Evolutionary conservation across 352 stramenopile genomes (phyloP).

Genomic region (Globisporangium ultimum): DNA sequence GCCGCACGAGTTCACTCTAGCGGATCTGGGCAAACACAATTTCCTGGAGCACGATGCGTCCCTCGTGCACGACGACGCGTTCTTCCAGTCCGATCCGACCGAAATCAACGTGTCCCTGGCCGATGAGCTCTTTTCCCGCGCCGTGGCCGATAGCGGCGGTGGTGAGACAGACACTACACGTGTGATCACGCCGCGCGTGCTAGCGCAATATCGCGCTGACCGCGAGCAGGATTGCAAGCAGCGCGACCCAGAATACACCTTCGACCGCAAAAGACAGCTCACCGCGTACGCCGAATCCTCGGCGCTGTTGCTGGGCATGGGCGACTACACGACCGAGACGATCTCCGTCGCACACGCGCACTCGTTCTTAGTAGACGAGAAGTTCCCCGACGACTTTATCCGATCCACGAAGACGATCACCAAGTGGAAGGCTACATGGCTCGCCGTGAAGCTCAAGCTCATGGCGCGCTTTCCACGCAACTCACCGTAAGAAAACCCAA

Average conservation of each 20-base stretch:
- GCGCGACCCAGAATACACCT: conserved; percentile 36
- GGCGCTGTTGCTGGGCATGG: conserved; percentile 41
- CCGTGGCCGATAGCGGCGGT: conserved; percentile 11
- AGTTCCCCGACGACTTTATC: conserved; percentile 41
- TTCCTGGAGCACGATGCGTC: conserved; percentile 72
- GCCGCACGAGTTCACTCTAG: conserved; percentile 38
- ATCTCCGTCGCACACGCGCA: conserved; percentile 37
- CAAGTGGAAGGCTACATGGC: conserved; percentile 6
- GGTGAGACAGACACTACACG: neutral
- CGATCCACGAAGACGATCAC: conserved; percentile 30
- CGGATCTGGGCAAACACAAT: conserved; percentile 45
- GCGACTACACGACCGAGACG: conserved; percentile 22
- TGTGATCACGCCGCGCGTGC: conserved; percentile 24
- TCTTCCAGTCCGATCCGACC: conserved; percentile 34
- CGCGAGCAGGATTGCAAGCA: conserved; percentile 38
- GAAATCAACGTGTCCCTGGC: conserved; percentile 42
- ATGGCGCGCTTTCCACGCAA: neutral
- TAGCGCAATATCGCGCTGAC: conserved; percentile 39
- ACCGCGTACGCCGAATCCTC: conserved; percentile 46
- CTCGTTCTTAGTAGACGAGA: conserved; percentile 46
- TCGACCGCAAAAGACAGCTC: conserved; percentile 30
- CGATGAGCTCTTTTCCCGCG: conserved; percentile 24
- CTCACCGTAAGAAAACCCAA: neutral
- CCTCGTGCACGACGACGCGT: conserved; percentile 50
- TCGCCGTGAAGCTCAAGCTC: conserved; percentile 25